Evolutionary conservation across 495 filamentous ascomycete genomes (phyloP).

Genomic region (Aspergillus saccharolyticus): DNA sequence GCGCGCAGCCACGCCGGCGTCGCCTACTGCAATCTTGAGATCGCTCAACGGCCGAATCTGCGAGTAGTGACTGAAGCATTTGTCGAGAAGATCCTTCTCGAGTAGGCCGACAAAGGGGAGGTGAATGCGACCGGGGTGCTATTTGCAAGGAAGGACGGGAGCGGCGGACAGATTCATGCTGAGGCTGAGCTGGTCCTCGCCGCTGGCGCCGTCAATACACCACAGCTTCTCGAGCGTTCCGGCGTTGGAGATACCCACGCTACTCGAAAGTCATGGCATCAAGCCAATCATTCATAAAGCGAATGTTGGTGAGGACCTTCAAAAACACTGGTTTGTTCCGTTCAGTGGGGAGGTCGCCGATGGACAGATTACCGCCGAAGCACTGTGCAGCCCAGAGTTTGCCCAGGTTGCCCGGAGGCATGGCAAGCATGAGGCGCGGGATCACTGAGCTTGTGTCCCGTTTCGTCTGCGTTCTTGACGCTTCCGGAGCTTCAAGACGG

Average conservation of each 20-base stretch:
- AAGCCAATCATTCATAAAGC: slow-evolving; percentile 24
- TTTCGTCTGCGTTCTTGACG: slow-evolving; percentile 4
- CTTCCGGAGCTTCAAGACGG: slow-evolving; percentile 1
- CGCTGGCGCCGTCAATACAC: slow-evolving; percentile 6
- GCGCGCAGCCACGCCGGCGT: slow-evolving; percentile 33
- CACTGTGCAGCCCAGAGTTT: slow-evolving; percentile 2
- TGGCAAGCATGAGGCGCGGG: slow-evolving; percentile 3
- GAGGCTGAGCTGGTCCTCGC: slow-evolving; percentile 40
- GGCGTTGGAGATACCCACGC: slow-evolving; percentile 41
- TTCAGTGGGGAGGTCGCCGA: slow-evolving; percentile 13
- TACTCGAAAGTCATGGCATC: slow-evolving; percentile 27
- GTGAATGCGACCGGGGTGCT: slow-evolving; percentile 21
- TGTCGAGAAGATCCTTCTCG: slow-evolving; percentile 42
- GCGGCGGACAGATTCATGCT: neutral
- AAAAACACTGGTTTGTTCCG: slow-evolving; percentile 24
- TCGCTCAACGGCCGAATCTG: slow-evolving; percentile 39
- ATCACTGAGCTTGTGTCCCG: neutral
- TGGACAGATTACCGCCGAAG: neutral
- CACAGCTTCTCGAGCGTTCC: slow-evolving; percentile 45
- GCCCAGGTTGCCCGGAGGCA: slow-evolving; percentile 3
- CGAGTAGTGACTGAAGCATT: slow-evolving; percentile 40
- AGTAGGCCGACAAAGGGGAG: slow-evolving; percentile 22
- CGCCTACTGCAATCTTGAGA: slow-evolving; percentile 31
- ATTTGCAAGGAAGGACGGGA: slow-evolving; percentile 20
- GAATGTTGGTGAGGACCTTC: slow-evolving; percentile 35